A percentile compares a stretch with the other conserved stretches of the same genome.
These are phyloP conservation scores for Kalmanozyma brasiliensis DNA, from an alignment of 1,284 basidiomycete genomes.

Conservation along the genomic window DNA sequence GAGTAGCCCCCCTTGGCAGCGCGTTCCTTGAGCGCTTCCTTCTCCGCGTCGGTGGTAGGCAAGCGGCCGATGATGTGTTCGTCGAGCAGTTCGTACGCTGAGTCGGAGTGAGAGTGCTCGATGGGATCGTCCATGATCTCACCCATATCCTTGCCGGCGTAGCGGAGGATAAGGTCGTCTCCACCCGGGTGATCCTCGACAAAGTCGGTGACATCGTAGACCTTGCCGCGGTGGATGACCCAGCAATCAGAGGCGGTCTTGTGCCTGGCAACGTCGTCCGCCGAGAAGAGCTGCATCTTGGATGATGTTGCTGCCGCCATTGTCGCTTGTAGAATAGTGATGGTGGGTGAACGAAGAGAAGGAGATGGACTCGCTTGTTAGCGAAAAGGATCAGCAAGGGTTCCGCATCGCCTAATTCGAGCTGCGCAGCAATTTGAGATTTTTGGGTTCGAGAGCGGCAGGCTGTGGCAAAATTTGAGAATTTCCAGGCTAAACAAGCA, in stretches of 20 bases:
- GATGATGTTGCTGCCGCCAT: conserved; percentile 29
- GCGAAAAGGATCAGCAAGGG: background rate
- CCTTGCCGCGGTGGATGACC: conserved; percentile 69
- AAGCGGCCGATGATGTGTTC: conserved; percentile 72
- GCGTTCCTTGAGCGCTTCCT: conserved; percentile 23
- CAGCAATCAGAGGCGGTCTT: conserved; percentile 76
- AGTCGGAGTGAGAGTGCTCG: conserved; percentile 92
- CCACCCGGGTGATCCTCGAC: conserved; percentile 71
- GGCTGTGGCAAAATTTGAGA: conserved; percentile 13
- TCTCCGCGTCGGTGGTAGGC: conserved; percentile 45
- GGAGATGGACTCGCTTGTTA: background rate
- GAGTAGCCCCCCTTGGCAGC: conserved; percentile 47
- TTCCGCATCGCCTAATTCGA: no score
- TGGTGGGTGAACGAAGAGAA: background rate
- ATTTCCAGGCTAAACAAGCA: background rate
- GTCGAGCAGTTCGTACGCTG: conserved; percentile 90
- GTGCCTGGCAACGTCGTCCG: conserved; percentile 54
- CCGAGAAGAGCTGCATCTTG: conserved; percentile 51
- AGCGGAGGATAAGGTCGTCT: conserved; percentile 72
- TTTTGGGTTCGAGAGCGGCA: background rate
- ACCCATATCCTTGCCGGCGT: conserved; percentile 86
- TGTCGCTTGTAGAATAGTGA: background rate
- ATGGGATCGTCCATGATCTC: conserved; percentile 81
- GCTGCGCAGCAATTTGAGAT: background rate
- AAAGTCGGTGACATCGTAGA: conserved; percentile 71